Conservation (phyloP, 768 basidiomycete genomes). For the Podaxis mareebaensis region DNA sequence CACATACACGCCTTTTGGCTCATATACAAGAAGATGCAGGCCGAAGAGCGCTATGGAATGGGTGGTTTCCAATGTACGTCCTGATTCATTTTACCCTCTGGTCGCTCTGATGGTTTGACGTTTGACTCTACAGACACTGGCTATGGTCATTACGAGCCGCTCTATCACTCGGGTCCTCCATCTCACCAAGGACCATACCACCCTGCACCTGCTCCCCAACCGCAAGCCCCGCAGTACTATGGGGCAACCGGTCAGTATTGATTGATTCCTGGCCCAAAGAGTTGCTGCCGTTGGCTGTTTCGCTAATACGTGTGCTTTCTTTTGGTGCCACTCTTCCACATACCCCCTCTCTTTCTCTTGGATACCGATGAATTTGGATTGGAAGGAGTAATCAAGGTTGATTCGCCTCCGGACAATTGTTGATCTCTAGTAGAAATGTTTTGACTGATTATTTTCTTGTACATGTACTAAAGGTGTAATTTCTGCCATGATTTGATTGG, state of each 20-base stretch:
- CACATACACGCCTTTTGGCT: slow-evolving; percentile 83
- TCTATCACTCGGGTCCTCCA: slow-evolving; percentile 31
- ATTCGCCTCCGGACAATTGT: neutral
- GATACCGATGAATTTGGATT: neutral
- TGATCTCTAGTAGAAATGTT: neutral
- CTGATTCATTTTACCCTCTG: neutral
- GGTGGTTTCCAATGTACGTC: slow-evolving; percentile 77
- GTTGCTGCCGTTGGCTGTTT: neutral
- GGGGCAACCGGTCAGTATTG: slow-evolving; percentile 39
- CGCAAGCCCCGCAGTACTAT: slow-evolving; percentile 37
- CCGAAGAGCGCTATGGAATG: slow-evolving; percentile 76
- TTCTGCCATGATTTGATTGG: neutral
- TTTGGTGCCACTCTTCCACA: neutral
- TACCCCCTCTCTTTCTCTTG: neutral
- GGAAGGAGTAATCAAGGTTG: neutral
- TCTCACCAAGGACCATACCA: slow-evolving; percentile 6
- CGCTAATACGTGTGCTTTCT: slow-evolving; percentile 5
- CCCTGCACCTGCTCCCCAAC: slow-evolving; percentile 16
- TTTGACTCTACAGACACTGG: slow-evolving; percentile 33
- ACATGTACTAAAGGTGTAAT: too few relatives aligned
- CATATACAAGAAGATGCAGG: slow-evolving; percentile 88
- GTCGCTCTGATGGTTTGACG: neutral
- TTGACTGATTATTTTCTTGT: too few relatives aligned
- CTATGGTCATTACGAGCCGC: slow-evolving; percentile 42
- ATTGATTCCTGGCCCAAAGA: neutral